These are phyloP conservation scores for Steccherinum ochraceum DNA, from an alignment of 768 basidiomycete genomes.

Conservation along the genomic window DNA sequence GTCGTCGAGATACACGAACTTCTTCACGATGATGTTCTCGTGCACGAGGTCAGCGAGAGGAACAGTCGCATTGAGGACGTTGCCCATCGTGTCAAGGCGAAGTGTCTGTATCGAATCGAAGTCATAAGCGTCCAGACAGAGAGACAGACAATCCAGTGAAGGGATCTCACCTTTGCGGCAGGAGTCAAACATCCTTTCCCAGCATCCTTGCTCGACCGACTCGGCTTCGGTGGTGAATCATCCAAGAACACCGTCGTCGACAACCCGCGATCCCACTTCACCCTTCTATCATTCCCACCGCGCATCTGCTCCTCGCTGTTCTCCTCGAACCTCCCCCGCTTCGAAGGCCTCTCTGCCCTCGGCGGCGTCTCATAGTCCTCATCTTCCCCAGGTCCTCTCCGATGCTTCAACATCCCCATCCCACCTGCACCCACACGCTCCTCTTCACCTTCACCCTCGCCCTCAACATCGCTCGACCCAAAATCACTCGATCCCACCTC, in stretches of 20 bases:
- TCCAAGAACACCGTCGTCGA: conserved; percentile 57
- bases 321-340: conserved; percentile 29
- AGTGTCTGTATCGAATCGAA: conserved; percentile 35
- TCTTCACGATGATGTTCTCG: conserved; percentile 70
- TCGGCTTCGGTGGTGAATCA: conserved; percentile 49
- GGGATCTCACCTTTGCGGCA: conserved; percentile 53
- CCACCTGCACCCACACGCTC: not conserved
- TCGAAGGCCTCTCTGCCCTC: conserved; percentile 32
- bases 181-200: conserved; percentile 64
- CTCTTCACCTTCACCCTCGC: conserved; percentile 22
- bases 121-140: not conserved
- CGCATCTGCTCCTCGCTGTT: conserved; percentile 20
- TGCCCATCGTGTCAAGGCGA: conserved; percentile 66
- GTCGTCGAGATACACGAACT: conserved; percentile 77
- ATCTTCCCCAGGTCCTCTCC: conserved; percentile 71
- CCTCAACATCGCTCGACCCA: conserved; percentile 12
- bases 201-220: conserved; percentile 32
- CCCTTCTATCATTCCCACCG: conserved; percentile 48
- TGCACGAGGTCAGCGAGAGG: conserved; percentile 51
- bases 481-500: conserved; percentile 12
- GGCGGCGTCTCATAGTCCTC: conserved; percentile 73
- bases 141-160: conserved; percentile 5
- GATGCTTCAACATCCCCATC: conserved; percentile 32
- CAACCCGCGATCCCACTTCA: conserved; percentile 75
- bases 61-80: conserved; percentile 50